Evolutionary conservation across 169 alveolate genomes (phyloP), one percentile per base, ranked within the genome.

Genomic region (Hepatocystis sp.): DNA sequence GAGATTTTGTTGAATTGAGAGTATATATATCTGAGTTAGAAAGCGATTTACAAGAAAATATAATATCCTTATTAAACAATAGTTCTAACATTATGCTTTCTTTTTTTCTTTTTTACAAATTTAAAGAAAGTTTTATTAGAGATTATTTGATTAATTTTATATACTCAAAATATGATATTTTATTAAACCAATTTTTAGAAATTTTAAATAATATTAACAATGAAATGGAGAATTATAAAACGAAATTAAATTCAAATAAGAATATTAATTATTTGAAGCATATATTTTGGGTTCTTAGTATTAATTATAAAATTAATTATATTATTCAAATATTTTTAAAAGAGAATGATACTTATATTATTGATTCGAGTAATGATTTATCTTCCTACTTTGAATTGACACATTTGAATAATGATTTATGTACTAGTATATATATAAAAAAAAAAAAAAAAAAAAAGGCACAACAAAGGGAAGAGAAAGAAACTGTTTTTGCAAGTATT

Each of bases 1-100:
- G 99, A 86, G 99, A 97, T 85, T 98, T 95, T 90, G 99, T 98
- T 36, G 99, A 97, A 91, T 97, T 98, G 92, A 95, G 97, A 66
- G 98, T 97, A 19, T 96, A 96, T 47, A 97, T 97, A 44, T 93
- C 97, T 46, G 95, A 94, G 30, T 91, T 95, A 34, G 92, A 76
- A 56, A 67, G 88, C 39, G 85, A 84, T 32, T 68, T 86, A 52
- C 90, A 88, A 65, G 88, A 91, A 40, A 85, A 86, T 65, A 60
- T 92, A 49, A 98, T 63, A 25, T 97, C 63, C 90, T 95, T 86
- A 95, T 92, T 67, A 93, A 96, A 61, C 96, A 96, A 84, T 92
- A 94, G 90, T 95, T 95, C 91, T 96, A 97, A 85, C 95, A 97
- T 93, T 95, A 94, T 91, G 95, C 96, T 88, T 95, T 95, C 86